These are phyloP conservation scores for Phytophthora citrophthora DNA, from an alignment of 352 stramenopile genomes.

Conservation along the genomic window DNA sequence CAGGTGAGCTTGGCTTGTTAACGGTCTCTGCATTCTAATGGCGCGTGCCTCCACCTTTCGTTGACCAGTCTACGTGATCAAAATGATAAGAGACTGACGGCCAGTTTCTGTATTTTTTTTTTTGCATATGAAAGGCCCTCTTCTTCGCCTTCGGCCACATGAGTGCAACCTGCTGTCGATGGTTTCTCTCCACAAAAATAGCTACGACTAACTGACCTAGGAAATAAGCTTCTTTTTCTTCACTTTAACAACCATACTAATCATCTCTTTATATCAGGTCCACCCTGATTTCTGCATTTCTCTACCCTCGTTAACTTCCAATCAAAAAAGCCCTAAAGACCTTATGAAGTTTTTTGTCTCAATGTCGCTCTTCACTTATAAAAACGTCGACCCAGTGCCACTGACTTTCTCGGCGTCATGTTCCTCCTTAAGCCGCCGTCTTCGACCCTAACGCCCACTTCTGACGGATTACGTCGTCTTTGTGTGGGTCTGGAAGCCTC, in stretches of 20 bases:
- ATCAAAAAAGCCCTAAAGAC: background rate
- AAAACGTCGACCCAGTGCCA: slow-evolving; percentile 1
- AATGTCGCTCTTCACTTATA: slow-evolving; percentile 25
- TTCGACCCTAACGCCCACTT: slow-evolving; percentile 11
- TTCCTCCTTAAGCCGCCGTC: slow-evolving; percentile 57
- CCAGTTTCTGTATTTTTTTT: background rate
- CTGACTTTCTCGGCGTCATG: slow-evolving; percentile 24
- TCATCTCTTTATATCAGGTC: background rate
- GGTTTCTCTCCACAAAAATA: slow-evolving; percentile 17
- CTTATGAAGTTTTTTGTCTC: background rate
- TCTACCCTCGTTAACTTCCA: slow-evolving; percentile 1
- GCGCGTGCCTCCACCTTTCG: background rate
- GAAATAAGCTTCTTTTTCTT: background rate
- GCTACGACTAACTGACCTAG: background rate
- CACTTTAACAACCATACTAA: background rate
- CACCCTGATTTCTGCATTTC: slow-evolving; percentile 4
- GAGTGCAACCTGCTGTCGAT: slow-evolving; percentile 1
- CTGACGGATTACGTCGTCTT: slow-evolving; percentile 16
- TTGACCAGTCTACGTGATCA: slow-evolving; percentile 9
- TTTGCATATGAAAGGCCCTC: slow-evolving; percentile 2
- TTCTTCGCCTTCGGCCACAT: background rate
- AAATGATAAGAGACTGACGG: slow-evolving; percentile 15
- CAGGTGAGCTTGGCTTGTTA: too few relatives aligned
- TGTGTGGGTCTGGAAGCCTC: slow-evolving; percentile 37
- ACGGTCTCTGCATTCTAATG: background rate